phyloP scores from a whole-genome alignment of 2,329 filamentous ascomycete species.

The Boeremia exigua region DNA sequence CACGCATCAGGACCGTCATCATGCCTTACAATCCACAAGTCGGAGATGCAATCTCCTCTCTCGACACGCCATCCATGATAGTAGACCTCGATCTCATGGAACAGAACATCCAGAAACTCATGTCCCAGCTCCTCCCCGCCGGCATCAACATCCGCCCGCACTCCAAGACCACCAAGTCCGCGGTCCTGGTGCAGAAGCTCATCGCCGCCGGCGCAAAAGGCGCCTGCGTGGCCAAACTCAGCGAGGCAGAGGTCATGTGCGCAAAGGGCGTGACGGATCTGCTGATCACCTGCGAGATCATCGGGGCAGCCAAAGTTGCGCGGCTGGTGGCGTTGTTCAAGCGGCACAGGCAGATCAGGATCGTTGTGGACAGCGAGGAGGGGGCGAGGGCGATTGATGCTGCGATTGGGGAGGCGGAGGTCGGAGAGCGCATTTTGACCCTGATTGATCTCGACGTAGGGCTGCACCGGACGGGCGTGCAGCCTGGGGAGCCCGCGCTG shows the following conservation, averaged over 20 bases:
- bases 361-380: conserved; percentile 57
- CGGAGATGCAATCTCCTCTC: conserved; percentile 51
- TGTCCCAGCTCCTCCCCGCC: conserved; percentile 54
- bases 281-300: conserved; percentile 60
- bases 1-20: conserved; percentile 1
- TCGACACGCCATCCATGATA: conserved; percentile 64
- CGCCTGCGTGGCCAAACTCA: conserved; percentile 60
- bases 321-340: conserved; percentile 55
- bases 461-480: conserved; percentile 57
- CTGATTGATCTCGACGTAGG: conserved; percentile 60
- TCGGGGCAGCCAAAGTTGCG: conserved; percentile 55
- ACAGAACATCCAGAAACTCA: conserved; percentile 57
- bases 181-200: conserved; percentile 53
- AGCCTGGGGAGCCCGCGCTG: conserved; percentile 51
- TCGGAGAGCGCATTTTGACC: conserved; percentile 49
- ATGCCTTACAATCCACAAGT: conserved; percentile 50
- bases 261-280: conserved; percentile 56
- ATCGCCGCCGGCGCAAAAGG: conserved; percentile 57
- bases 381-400: conserved; percentile 56
- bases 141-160: conserved; percentile 58
- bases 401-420: conserved; percentile 47
- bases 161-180: conserved; percentile 61
- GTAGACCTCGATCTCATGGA: conserved; percentile 62
- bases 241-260: conserved; percentile 50
- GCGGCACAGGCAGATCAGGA: conserved; percentile 49